phyloP scores from a whole-genome alignment of 768 basidiomycete species.

The Tephrocybe rancida region DNA sequence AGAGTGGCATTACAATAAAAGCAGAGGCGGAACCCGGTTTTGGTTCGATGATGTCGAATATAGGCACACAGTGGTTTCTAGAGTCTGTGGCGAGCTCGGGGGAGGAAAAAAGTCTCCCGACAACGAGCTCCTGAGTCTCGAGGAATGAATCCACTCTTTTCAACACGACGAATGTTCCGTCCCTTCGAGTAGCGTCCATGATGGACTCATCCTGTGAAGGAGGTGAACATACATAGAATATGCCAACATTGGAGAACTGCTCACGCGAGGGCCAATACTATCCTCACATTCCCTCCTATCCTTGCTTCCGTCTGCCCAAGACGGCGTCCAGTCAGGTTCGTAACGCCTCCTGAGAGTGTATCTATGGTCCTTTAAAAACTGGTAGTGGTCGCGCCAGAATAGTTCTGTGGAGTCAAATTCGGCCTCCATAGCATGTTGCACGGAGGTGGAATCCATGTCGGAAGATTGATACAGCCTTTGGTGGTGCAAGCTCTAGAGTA shows the following conservation, averaged over 20 bases:
- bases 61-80: constrained; percentile 37
- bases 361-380: constrained; percentile 28
- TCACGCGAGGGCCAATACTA: background rate
- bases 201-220: constrained; percentile 1
- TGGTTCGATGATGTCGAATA: constrained; percentile 24
- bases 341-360: constrained; percentile 35
- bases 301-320: constrained; percentile 21
- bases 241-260: background rate
- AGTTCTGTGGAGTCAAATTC: background rate
- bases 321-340: constrained; percentile 27
- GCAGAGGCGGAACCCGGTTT: constrained; percentile 18
- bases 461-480: too few species aligned
- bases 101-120: constrained; percentile 25
- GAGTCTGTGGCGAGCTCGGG: constrained; percentile 16
- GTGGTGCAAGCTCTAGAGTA: too few species aligned
- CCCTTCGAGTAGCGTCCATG: constrained; percentile 34
- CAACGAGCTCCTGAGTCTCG: constrained; percentile 26
- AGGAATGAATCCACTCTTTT: constrained; percentile 22
- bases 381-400: constrained; percentile 20
- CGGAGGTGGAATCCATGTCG: too few species aligned
- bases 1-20: constrained; percentile 31
- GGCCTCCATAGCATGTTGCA: background rate
- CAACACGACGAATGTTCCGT: constrained; percentile 31
- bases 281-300: background rate
- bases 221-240: background rate